These are phyloP conservation scores for Aureobasidium sp. DNA, from an alignment of 2,329 filamentous ascomycete genomes.

Conservation along the genomic window DNA sequence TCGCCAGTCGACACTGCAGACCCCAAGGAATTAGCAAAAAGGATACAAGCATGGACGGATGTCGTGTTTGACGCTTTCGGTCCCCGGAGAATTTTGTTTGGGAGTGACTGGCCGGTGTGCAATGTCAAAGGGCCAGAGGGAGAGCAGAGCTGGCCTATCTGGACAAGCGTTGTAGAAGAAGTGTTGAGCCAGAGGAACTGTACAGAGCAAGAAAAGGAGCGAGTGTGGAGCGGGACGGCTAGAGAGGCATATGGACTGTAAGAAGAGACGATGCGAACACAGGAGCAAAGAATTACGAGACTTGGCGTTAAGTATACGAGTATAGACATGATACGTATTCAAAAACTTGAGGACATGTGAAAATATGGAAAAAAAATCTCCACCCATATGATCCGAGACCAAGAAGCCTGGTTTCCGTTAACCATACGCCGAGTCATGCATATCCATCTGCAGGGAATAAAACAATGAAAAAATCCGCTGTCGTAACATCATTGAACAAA, in stretches of 20 bases:
- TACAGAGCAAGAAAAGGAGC: constrained; percentile 53
- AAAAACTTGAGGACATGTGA: not conserved
- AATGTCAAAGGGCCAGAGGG: constrained; percentile 56
- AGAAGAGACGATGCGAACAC: not conserved
- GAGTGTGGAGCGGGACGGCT: constrained; percentile 57
- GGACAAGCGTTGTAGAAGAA: constrained; percentile 63
- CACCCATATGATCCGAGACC: not conserved
- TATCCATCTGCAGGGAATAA: not conserved
- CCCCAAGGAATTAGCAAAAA: constrained; percentile 53
- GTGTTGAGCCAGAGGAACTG: constrained; percentile 50
- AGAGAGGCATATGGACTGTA: not conserved
- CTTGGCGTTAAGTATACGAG: not conserved
- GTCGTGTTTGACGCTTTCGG: constrained; percentile 68
- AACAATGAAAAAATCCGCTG: not conserved
- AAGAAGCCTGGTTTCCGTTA: not conserved
- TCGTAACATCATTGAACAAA: constrained; percentile 12
- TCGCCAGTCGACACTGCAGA: constrained; percentile 29
- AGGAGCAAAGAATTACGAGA: not conserved
- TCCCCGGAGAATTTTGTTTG: constrained; percentile 72
- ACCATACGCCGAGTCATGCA: not conserved
- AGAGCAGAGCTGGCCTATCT: constrained; percentile 63
- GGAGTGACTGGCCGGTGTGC: constrained; percentile 90
- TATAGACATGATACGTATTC: not conserved
- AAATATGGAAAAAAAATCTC: not conserved
- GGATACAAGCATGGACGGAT: constrained; percentile 63